Evolutionary conservation across 345 rosid genomes (phyloP).

Genomic region (Cochlearia excelsa): DNA sequence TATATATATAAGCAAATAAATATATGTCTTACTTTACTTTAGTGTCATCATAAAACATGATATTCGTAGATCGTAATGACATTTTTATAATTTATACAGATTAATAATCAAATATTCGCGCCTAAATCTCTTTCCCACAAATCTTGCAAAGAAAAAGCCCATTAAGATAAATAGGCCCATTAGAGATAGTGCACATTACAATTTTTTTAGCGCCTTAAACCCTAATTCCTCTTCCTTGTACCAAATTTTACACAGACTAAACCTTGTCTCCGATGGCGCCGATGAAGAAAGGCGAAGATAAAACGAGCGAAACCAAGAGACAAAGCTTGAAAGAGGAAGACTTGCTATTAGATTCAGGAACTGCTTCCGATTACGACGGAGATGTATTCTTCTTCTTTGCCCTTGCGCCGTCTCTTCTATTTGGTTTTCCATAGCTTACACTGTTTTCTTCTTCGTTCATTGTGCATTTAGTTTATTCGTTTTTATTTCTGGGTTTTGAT

Average conservation of each 20-base stretch:
- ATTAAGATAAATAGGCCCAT: not conserved
- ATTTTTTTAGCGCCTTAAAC: constrained; percentile 7
- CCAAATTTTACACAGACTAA: not conserved
- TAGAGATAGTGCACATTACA: too few species aligned
- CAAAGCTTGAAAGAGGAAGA: constrained; percentile 23
- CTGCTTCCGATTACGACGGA: constrained; percentile 30
- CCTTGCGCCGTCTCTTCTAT: not conserved
- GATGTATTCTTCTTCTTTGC: constrained; percentile 8
- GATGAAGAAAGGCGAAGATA: constrained; percentile 17
- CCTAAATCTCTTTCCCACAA: too few species aligned
- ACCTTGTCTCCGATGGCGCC: not conserved
- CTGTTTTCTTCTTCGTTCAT: not conserved
- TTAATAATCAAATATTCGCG: too few species aligned
- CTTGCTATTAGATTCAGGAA: constrained; percentile 18
- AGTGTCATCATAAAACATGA: too few species aligned
- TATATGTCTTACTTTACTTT: too few species aligned
- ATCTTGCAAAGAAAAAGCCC: not conserved
- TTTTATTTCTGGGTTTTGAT: not conserved
- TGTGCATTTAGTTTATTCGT: constrained; percentile 7
- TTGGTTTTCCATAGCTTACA: too few species aligned
- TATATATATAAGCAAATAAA: too few species aligned
- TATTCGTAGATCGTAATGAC: too few species aligned
- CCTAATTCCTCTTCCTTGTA: constrained; percentile 26
- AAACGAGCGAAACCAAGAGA: not conserved
- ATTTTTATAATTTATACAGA: too few species aligned